A percentile compares a stretch with the other conserved stretches of the same genome.
phyloP scores from a whole-genome alignment of 495 filamentous ascomycete species.

The Trichocladium antarcticum region DNA sequence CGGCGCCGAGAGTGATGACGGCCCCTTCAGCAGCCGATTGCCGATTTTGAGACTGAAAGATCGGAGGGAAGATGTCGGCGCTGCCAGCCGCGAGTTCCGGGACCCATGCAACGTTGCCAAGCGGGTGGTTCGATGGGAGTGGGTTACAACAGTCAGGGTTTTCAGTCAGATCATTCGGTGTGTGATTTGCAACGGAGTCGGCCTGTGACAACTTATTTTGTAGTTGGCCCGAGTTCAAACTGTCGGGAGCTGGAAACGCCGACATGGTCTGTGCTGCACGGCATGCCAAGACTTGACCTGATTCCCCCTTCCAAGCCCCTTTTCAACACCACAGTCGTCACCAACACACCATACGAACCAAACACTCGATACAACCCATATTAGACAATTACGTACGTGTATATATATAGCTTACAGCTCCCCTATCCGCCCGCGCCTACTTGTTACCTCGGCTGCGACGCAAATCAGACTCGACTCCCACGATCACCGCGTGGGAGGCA shows the following conservation, averaged over 20 bases:
- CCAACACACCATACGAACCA: neutral
- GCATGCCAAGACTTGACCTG: neutral
- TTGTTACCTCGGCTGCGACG: neutral
- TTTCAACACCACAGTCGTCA: neutral
- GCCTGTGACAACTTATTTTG: neutral
- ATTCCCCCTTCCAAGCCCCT: neutral
- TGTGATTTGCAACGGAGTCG: too few relatives aligned
- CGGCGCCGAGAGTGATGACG: conserved; percentile 10
- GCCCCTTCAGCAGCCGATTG: conserved; percentile 14
- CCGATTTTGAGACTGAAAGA: conserved; percentile 10
- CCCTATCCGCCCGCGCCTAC: neutral
- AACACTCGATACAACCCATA: neutral
- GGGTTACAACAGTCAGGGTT: too few relatives aligned
- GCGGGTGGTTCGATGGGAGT: too few relatives aligned
- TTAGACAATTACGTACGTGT: conserved; percentile 9
- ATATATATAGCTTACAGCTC: neutral
- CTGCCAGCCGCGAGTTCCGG: neutral
- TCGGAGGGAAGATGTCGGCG: conserved; percentile 5
- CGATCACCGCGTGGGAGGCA: neutral
- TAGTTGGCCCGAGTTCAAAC: neutral
- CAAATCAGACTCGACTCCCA: neutral
- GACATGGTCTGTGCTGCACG: neutral
- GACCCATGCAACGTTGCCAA: neutral
- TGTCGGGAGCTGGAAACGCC: neutral
- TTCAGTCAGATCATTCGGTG: too few relatives aligned